phyloP scores from a whole-genome alignment of 805 yeast genomes.

The Candida wancherniae region DNA sequence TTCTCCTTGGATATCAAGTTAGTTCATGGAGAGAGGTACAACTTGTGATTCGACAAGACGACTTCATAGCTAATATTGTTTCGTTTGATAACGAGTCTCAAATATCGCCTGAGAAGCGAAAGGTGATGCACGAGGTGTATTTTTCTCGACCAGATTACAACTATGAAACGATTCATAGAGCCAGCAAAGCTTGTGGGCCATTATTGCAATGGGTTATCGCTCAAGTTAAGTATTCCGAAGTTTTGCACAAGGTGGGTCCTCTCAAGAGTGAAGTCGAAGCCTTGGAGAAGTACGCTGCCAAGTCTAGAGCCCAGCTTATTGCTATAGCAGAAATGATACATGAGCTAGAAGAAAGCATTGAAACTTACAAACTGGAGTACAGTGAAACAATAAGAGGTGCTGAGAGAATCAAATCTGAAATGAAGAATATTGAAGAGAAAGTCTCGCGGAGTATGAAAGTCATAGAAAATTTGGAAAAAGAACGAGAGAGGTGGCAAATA shows the following conservation, averaged over 20 bases:
- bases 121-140: conserved; percentile 54
- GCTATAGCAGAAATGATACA: conserved; percentile 79
- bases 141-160: conserved; percentile 61
- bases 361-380: conserved; percentile 59
- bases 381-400: conserved; percentile 73
- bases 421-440: conserved; percentile 54
- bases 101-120: conserved; percentile 49
- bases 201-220: conserved; percentile 85
- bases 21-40: conserved; percentile 80
- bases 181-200: conserved; percentile 95
- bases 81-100: conserved; percentile 60
- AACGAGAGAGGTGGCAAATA: conserved; percentile 69
- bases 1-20: conserved; percentile 67
- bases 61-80: conserved; percentile 79
- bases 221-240: conserved; percentile 70
- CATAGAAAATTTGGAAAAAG: conserved; percentile 59
- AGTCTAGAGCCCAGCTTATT: conserved; percentile 60
- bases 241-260: conserved; percentile 71
- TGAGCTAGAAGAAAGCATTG: conserved; percentile 70
- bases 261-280: conserved; percentile 56
- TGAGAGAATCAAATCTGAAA: conserved; percentile 69
- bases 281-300: conserved; percentile 56
- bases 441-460: conserved; percentile 59
- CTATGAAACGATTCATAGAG: conserved; percentile 72
- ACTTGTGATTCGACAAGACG: conserved; percentile 73